phyloP scores from a whole-genome alignment of 2,329 filamentous ascomycete genomes.

The Trichoderma semiorbis region DNA sequence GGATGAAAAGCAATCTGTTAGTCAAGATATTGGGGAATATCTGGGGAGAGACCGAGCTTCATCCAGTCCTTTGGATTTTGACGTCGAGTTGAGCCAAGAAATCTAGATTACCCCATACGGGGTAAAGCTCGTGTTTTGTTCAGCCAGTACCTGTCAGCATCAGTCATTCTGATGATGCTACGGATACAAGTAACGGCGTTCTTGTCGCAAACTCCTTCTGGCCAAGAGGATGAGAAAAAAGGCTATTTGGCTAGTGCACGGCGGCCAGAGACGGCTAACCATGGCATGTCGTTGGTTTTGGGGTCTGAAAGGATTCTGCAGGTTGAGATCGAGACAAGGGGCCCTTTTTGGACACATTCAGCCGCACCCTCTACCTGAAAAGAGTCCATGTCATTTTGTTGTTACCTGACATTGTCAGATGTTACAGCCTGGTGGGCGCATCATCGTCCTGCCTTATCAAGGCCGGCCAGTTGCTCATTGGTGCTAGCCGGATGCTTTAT shows the following conservation, averaged over 20 bases:
- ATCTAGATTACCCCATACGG: conserved; percentile 11
- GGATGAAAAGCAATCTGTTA: conserved; percentile 14
- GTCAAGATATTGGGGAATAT: conserved; percentile 17
- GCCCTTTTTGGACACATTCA: background rate
- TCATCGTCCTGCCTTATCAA: background rate
- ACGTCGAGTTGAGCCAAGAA: background rate
- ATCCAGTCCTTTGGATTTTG: background rate
- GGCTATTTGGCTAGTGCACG: background rate
- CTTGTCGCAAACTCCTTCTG: background rate
- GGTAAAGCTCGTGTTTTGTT: background rate
- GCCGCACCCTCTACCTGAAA: background rate
- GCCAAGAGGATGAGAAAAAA: background rate
- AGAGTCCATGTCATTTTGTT: background rate
- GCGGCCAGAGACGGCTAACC: conserved; percentile 1
- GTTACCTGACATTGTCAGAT: background rate
- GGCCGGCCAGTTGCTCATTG: background rate
- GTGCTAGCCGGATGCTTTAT: background rate
- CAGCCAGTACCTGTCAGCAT: background rate
- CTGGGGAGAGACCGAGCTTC: conserved; percentile 5
- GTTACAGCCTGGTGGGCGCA: background rate
- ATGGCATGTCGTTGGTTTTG: background rate
- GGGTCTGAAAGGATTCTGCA: background rate
- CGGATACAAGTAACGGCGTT: background rate
- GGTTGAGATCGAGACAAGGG: background rate
- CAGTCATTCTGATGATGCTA: background rate